phyloP scores from a whole-genome alignment of 352 stramenopile species.

The Phytopythium mirpurense region DNA sequence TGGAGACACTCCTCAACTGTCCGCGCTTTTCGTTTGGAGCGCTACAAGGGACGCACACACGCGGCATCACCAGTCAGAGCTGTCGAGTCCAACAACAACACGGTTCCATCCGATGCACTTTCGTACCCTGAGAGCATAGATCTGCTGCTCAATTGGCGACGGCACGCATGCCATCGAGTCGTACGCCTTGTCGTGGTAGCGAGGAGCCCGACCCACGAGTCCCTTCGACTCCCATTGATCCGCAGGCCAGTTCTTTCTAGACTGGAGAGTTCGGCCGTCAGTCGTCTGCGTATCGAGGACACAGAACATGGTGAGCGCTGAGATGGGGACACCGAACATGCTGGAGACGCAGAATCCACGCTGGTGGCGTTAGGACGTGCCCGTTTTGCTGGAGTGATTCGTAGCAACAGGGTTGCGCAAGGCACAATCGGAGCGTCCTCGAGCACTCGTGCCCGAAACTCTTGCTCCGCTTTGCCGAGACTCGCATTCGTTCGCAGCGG shows the following conservation, averaged over 20 bases:
- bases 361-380: conserved; percentile 12
- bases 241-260: conserved; percentile 33
- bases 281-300: conserved; percentile 10
- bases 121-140: conserved; percentile 46
- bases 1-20: conserved; percentile 20
- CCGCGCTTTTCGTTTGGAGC: conserved; percentile 12
- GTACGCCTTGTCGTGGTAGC: conserved; percentile 44
- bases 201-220: conserved; percentile 33
- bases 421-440: conserved; percentile 46
- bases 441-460: conserved; percentile 31
- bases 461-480: conserved; percentile 22
- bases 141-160: conserved; percentile 44
- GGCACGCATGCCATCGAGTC: conserved; percentile 44
- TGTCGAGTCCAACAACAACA: neutral
- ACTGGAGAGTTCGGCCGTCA: conserved; percentile 57
- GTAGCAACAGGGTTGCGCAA: conserved; percentile 76
- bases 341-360: neutral
- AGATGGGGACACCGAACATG: neutral
- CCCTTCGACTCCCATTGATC: conserved; percentile 51
- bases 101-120: neutral
- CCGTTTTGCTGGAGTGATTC: conserved; percentile 43
- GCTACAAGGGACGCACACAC: neutral
- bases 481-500: conserved; percentile 49
- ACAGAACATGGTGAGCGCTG: neutral
- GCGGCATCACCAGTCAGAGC: neutral